Percentiles rank a stretch among this genome's conserved stretches.
Conservation (phyloP, 2,329 filamentous ascomycete genomes). For the Thielaviopsis euricoi region DNA sequence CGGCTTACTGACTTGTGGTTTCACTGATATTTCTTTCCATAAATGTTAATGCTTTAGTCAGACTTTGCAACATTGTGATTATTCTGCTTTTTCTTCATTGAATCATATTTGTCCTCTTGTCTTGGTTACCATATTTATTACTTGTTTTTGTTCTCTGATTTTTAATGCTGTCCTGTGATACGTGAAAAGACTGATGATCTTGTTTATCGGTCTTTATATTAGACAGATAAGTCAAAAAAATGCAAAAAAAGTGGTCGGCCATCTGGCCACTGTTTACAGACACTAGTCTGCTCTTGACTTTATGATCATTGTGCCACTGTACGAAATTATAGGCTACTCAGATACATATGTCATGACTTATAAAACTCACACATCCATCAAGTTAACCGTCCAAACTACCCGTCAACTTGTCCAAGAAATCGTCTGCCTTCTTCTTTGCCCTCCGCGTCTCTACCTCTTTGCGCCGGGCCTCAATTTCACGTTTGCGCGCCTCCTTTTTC, state of each 20-base stretch:
- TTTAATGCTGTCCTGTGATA: not conserved
- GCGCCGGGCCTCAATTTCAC: slow-evolving; percentile 47
- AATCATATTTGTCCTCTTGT: not conserved
- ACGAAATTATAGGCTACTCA: too few species aligned
- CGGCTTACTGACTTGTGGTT: not conserved
- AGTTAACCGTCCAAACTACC: not conserved
- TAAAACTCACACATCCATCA: too few species aligned
- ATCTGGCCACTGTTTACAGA: not conserved
- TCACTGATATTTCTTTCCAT: not conserved
- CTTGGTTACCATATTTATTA: too few species aligned
- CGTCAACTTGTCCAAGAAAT: slow-evolving; percentile 46
- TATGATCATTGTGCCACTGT: too few species aligned
- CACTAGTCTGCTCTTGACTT: not conserved
- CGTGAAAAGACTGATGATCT: not conserved
- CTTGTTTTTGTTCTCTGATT: not conserved
- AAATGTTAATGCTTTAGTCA: not conserved
- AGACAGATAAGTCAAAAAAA: not conserved
- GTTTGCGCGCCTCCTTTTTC: slow-evolving; percentile 39
- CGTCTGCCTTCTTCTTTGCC: slow-evolving; percentile 53
- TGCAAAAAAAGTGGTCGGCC: not conserved
- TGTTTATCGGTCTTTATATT: not conserved
- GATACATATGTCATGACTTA: too few species aligned
- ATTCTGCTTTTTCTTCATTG: not conserved
- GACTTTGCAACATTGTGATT: not conserved
- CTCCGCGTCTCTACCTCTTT: slow-evolving; percentile 43